Percentiles rank a stretch among this genome's conserved stretches.
phyloP scores from a whole-genome alignment of 1,284 basidiomycete species.

The Fomitiporia mediterranea region DNA sequence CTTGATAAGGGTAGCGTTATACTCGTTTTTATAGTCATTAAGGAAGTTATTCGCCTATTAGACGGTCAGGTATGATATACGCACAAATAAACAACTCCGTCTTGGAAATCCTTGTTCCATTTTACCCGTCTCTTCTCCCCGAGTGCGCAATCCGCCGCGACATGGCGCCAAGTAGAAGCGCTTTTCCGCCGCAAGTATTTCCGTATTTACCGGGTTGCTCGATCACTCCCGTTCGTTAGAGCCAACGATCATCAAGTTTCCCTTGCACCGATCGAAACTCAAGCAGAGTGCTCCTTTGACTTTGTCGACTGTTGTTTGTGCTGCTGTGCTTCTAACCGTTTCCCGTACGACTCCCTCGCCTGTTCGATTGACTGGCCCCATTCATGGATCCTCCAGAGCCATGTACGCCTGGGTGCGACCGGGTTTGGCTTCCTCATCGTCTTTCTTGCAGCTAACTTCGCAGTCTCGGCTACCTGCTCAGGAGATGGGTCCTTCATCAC shows the following conservation, averaged over 20 bases:
- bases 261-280: too few relatives aligned
- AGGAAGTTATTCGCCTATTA: background rate
- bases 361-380: background rate
- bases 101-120: background rate
- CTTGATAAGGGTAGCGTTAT: conserved; percentile 5
- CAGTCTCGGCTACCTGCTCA: background rate
- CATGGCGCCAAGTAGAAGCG: background rate
- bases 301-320: background rate
- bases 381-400: conserved; percentile 15
- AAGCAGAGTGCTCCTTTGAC: background rate
- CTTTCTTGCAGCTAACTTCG: background rate
- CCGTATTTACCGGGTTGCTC: background rate
- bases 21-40: background rate
- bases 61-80: background rate
- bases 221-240: background rate
- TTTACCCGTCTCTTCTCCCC: background rate
- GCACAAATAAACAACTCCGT: background rate
- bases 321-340: background rate
- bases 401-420: background rate
- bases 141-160: background rate
- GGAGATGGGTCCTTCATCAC: background rate
- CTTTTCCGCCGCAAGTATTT: background rate
- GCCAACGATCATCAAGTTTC: background rate
- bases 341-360: background rate
- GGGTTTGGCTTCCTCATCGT: background rate